Evolutionary conservation across 1,284 basidiomycete species (phyloP), one percentile per base, ranked within the genome.

Genomic region (Trichosporon ovoides): DNA sequence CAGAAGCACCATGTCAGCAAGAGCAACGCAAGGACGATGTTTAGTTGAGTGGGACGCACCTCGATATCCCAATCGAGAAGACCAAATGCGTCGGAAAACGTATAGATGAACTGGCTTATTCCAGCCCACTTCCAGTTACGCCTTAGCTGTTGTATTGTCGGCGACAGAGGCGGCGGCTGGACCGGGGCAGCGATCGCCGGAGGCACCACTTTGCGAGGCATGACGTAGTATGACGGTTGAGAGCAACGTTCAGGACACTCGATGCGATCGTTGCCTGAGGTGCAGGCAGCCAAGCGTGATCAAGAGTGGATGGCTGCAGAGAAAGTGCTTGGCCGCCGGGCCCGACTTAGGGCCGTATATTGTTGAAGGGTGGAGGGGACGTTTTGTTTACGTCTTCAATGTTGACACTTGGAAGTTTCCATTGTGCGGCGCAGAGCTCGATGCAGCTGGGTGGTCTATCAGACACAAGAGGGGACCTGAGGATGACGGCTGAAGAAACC

Each of bases 111-210:
- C 53, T 77, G 76, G 40, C 63, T 67, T 63, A 78, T 72, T 11
- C 72, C 71, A 0, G 77, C 77, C 75, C 75, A 78, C 62, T 72
- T 58, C 69, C 69, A 77, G 55, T 79, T 76, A 56, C 66, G 70
- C 14, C 77, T 65, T 0, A 79, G 68, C 2, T 55, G 55, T 24
- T 68, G 63, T 13, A 79, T 58, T 34, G 77, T 58, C 3, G 77
- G 76, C 3, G 77, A 78, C 12, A 69, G 69, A 7, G 71, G 70
- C 9, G 69, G 66, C 7, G 73, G 71, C 7, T 69, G 61, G 11
- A 59, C 31, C 22, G 69, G 63, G 3, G 65, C 63, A 3, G 61
- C 65, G 7, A 52, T 54, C 0, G 63, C 38, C 3, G 56, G 43
- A 5, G 55, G 54, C 3, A 60, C 61, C 18, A 53, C 56, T 38